Evolutionary conservation across 805 yeast genomes (phyloP).

Genomic region (Cyberlindnera maritima): DNA sequence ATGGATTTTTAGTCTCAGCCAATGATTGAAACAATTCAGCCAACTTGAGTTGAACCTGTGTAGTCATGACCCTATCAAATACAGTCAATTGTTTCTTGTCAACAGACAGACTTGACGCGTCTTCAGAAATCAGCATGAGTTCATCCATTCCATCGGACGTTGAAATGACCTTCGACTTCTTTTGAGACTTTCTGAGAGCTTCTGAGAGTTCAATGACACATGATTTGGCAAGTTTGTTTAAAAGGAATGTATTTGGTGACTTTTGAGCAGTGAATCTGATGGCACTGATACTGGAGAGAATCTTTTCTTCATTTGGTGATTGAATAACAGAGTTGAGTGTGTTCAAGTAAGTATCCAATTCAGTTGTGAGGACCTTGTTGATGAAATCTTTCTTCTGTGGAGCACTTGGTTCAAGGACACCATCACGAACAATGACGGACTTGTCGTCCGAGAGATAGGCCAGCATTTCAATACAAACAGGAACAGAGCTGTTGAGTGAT

Average conservation of each 20-base stretch:
- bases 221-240: constrained; percentile 17
- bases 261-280: constrained; percentile 18
- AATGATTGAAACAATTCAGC: constrained; percentile 20
- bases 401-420: constrained; percentile 12
- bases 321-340: constrained; percentile 21
- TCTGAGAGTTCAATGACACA: constrained; percentile 24
- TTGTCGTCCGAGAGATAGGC: constrained; percentile 23
- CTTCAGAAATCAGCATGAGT: constrained; percentile 22
- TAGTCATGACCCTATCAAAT: constrained; percentile 24
- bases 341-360: constrained; percentile 19
- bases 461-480: constrained; percentile 35
- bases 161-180: constrained; percentile 11
- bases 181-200: constrained; percentile 12
- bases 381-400: constrained; percentile 10
- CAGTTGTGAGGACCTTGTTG: constrained; percentile 14
- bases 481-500: constrained; percentile 36
- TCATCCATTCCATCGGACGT: constrained; percentile 10
- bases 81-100: constrained; percentile 14
- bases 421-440: constrained; percentile 10
- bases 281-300: constrained; percentile 19
- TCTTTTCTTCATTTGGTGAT: constrained; percentile 26
- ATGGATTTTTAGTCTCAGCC: constrained; percentile 21
- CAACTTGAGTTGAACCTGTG: constrained; percentile 22
- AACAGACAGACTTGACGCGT: constrained; percentile 3
- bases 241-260: constrained; percentile 10